Percentiles rank a stretch among this genome's conserved stretches.
phyloP scores from a whole-genome alignment of 345 rosid genomes.

The Barbarea vulgaris region DNA sequence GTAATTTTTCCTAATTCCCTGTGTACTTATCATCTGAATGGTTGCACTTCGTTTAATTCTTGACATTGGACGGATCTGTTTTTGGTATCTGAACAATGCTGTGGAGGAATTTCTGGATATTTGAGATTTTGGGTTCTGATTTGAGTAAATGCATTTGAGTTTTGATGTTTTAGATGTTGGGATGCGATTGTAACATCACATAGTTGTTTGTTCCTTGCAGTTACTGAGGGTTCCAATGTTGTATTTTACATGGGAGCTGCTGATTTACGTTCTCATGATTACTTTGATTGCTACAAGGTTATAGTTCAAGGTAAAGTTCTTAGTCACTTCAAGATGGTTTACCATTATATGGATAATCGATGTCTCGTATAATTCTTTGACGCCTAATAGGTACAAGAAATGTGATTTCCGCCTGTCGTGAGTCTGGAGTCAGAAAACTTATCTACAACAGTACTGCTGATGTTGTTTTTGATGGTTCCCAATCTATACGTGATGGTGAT shows the following conservation, averaged over 20 bases:
- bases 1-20: conserved; percentile 30
- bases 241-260: conserved; percentile 71
- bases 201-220: conserved; percentile 50
- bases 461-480: conserved; percentile 81
- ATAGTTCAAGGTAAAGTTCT: conserved; percentile 72
- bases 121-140: conserved; percentile 22
- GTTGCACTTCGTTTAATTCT: neutral
- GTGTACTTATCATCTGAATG: conserved; percentile 10
- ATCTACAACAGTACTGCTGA: conserved; percentile 85
- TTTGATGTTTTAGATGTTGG: conserved; percentile 11
- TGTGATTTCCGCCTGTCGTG: conserved; percentile 75
- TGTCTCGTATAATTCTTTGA: neutral
- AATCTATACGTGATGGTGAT: conserved; percentile 61
- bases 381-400: conserved; percentile 71
- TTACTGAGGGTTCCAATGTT: conserved; percentile 63
- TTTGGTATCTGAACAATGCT: conserved; percentile 17
- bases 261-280: conserved; percentile 50
- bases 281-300: conserved; percentile 62
- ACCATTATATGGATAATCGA: neutral
- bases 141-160: conserved; percentile 4
- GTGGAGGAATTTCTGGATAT: neutral
- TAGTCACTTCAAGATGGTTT: neutral
- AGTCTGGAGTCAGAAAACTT: conserved; percentile 75
- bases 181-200: conserved; percentile 24
- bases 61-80: neutral